Base-by-base conservation (phyloP, 2,329 filamentous ascomycete genomes). In the Cordyceps tenuipes region DNA sequence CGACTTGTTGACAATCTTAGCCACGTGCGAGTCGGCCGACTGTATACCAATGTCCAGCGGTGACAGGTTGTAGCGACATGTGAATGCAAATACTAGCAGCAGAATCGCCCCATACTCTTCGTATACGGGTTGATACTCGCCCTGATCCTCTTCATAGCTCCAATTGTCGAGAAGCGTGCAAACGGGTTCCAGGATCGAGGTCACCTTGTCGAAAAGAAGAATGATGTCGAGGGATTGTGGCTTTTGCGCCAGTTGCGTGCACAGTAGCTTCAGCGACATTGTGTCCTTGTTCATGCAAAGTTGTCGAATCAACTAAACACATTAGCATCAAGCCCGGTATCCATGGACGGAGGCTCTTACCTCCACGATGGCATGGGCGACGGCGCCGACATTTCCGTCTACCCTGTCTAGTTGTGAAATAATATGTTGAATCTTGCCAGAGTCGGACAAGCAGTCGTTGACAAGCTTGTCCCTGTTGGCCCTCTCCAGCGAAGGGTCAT, bases 381-480 rank as follows among this genome's bases (percentile, higher is more conserved):
- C 90, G 2, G 91, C 90, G 2, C 90, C 91, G 2, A 90, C 90
- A 71, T 97, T 97, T 1, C 93, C 93, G 67, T 96, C 90, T 81
- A 94, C 91, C 55, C 87, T 88, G 60, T 96, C 91, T 26, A 99
- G 78, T 67, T 96, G 91, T 44, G 86, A 83, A 46, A 97, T 84
- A 36, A 96, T 78, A 48, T 86, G 82, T 64, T 91, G 88, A 1
- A 89, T 84, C 63, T 86, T 84, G 63, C 91, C 88, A 0, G 86
- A 83, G 65, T 95, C 90, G 12, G 83, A 81, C 52, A 88, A 81
- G 64, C 91, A 96, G 68, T 94, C 87, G 53, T 85, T 81, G 0
- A 96, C 82, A 13, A 99, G 77, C 34, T 85, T 82, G 31, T 94
- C 89, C 71, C 93, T 94, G 51, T 82, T 80, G 66, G 91, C 91